Evolutionary conservation across 345 rosid genomes (phyloP).

Genomic region (Pistacia atlantica): DNA sequence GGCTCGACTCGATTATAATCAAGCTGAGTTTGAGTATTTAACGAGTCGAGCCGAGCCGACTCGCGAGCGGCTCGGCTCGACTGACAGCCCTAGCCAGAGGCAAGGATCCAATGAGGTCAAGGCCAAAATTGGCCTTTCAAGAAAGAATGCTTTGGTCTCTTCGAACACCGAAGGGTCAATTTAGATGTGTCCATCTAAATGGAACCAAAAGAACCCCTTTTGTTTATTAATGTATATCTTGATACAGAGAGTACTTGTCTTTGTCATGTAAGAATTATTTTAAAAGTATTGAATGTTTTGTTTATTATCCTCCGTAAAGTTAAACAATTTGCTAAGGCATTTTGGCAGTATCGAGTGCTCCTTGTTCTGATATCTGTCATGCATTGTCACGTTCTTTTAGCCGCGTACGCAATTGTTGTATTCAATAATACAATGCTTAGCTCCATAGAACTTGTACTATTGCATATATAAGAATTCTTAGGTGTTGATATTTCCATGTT

Average conservation of each 20-base stretch:
- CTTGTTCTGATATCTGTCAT: conserved; percentile 1
- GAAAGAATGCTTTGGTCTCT: conserved; percentile 7
- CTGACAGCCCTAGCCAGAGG: not conserved
- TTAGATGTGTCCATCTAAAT: not conserved
- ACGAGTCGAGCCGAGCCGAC: too few relatives aligned
- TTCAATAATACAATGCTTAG: too few relatives aligned
- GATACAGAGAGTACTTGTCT: conserved; percentile 1
- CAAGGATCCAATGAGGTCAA: not conserved
- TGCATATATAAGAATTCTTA: too few relatives aligned
- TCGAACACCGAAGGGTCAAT: conserved; percentile 14
- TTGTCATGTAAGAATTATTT: conserved; percentile 5
- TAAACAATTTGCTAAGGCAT: not conserved
- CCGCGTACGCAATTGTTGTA: not conserved
- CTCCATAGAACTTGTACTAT: too few relatives aligned
- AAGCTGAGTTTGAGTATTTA: too few relatives aligned
- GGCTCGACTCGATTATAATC: too few relatives aligned
- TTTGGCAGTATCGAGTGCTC: conserved; percentile 18
- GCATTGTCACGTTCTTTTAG: conserved; percentile 12
- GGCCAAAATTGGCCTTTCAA: conserved; percentile 3
- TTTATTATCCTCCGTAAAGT: not conserved
- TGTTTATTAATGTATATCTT: conserved; percentile 2
- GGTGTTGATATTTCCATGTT: too few relatives aligned
- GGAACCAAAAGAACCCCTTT: conserved; percentile 4
- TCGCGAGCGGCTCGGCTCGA: too few relatives aligned
- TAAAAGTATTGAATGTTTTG: not conserved